A percentile compares a stretch with the other conserved stretches of the same genome.
phyloP scores from a whole-genome alignment of 2,329 filamentous ascomycete genomes.

The Trichoderma endophyticum region DNA sequence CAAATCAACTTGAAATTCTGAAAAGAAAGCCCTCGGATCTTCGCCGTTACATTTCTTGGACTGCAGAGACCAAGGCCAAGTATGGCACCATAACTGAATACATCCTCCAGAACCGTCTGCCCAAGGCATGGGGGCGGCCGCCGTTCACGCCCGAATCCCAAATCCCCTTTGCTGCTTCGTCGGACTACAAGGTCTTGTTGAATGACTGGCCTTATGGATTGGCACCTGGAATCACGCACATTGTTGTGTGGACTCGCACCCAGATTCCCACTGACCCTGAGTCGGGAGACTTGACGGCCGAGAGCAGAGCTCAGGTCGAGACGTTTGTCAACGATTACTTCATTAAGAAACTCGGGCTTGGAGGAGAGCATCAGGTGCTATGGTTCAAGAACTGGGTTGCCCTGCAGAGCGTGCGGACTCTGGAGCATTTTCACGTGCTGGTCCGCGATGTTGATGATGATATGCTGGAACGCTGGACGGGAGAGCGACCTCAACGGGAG shows the following conservation, averaged over 20 bases:
- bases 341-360: constrained; percentile 50
- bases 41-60: constrained; percentile 75
- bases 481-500: constrained; percentile 40
- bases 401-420: constrained; percentile 79
- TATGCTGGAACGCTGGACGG: constrained; percentile 53
- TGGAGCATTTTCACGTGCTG: constrained; percentile 87
- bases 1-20: constrained; percentile 67
- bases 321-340: constrained; percentile 71
- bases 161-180: constrained; percentile 50
- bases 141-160: constrained; percentile 52
- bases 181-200: constrained; percentile 67
- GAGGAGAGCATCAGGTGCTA: constrained; percentile 53
- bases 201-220: constrained; percentile 97
- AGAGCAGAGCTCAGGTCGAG: constrained; percentile 62
- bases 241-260: constrained; percentile 91
- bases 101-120: constrained; percentile 69
- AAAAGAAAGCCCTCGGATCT: constrained; percentile 79
- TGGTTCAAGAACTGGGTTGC: constrained; percentile 97
- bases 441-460: constrained; percentile 54
- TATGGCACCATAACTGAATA: constrained; percentile 81
- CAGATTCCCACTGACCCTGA: constrained; percentile 66
- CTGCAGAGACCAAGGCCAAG: constrained; percentile 61
- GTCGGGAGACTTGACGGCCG: constrained; percentile 69
- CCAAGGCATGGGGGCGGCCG: constrained; percentile 59
- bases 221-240: constrained; percentile 63